A percentile compares a stretch with the other conserved stretches of the same genome.
phyloP scores from a whole-genome alignment of 208 protist genomes.

The Acanthamoeba culbertsoni region DNA sequence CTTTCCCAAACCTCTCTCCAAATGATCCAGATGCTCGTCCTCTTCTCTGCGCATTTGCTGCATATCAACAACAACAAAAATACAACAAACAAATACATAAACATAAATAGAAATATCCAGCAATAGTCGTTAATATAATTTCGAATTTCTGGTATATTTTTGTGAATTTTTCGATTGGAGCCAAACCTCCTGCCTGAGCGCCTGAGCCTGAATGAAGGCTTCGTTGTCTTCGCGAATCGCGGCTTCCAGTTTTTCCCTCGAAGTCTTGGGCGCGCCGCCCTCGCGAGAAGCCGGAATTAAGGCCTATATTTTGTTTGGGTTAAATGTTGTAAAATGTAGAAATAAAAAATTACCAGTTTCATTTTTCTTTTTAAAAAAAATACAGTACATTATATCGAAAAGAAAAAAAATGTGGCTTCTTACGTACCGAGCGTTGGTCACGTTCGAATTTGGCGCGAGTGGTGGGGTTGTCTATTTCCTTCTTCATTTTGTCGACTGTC shows the following conservation, averaged over 20 bases:
- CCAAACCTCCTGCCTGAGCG: not conserved
- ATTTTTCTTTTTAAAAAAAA: too few relatives aligned
- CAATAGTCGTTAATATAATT: too few relatives aligned
- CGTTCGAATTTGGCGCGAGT: constrained; percentile 35
- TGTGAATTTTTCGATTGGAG: too few relatives aligned
- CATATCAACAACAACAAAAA: not conserved
- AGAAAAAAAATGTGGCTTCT: too few relatives aligned
- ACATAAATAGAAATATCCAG: too few relatives aligned
- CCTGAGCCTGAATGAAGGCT: not conserved
- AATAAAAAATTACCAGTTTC: not conserved
- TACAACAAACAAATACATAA: not conserved
- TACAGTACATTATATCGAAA: not conserved
- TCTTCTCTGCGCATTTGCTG: constrained; percentile 15
- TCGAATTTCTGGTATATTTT: too few relatives aligned
- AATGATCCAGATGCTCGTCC: not conserved
- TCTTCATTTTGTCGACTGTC: not conserved
- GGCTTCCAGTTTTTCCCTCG: not conserved
- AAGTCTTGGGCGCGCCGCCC: not conserved
- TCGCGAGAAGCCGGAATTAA: not conserved
- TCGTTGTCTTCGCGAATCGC: constrained; percentile 22
- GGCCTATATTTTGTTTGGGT: not conserved
- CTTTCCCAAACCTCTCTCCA: not conserved
- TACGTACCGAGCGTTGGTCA: not conserved
- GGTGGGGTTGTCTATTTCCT: not conserved
- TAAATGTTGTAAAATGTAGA: not conserved